Evolutionary conservation across 768 basidiomycete species (phyloP).

Genomic region (Flagelloscypha sp.): DNA sequence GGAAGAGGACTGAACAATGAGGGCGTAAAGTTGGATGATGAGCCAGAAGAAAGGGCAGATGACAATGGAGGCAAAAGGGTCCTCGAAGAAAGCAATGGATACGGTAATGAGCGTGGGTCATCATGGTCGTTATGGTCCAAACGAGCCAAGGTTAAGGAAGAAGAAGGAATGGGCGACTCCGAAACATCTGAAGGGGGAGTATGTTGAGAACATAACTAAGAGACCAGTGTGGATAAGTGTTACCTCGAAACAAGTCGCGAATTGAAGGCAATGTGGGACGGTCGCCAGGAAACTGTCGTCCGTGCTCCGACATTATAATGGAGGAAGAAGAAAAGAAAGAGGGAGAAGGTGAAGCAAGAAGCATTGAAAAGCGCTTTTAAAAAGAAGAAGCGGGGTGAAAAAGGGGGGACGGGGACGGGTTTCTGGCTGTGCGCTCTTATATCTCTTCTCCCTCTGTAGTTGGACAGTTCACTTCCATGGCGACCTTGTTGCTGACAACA

Average conservation of each 20-base stretch:
- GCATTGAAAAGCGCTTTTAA: conserved; percentile 9
- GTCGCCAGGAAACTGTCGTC: conserved; percentile 19
- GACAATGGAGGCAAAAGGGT: no score
- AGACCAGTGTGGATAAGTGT: conserved; percentile 1
- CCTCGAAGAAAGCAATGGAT: no score
- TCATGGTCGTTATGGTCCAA: conserved; percentile 33
- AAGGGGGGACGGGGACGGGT: no score
- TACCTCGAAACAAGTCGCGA: conserved; percentile 61
- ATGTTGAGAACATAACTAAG: conserved; percentile 2
- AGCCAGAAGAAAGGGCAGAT: no score
- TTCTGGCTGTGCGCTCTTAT: no score
- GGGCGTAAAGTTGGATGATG: no score
- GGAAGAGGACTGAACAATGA: no score
- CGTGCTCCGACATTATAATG: conserved; percentile 17
- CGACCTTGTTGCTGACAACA: no score
- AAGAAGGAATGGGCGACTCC: conserved; percentile 28
- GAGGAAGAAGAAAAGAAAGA: conserved; percentile 7
- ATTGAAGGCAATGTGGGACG: conserved; percentile 67
- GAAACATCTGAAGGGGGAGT: conserved; percentile 34
- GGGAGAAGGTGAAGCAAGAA: conserved; percentile 5
- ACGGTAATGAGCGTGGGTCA: no score
- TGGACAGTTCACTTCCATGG: no score
- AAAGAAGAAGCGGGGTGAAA: conserved; percentile 5
- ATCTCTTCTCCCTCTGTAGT: no score
- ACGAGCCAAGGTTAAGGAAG: conserved; percentile 34